phyloP scores from a whole-genome alignment of 495 filamentous ascomycete genomes.

The Coniosporium apollinis region DNA sequence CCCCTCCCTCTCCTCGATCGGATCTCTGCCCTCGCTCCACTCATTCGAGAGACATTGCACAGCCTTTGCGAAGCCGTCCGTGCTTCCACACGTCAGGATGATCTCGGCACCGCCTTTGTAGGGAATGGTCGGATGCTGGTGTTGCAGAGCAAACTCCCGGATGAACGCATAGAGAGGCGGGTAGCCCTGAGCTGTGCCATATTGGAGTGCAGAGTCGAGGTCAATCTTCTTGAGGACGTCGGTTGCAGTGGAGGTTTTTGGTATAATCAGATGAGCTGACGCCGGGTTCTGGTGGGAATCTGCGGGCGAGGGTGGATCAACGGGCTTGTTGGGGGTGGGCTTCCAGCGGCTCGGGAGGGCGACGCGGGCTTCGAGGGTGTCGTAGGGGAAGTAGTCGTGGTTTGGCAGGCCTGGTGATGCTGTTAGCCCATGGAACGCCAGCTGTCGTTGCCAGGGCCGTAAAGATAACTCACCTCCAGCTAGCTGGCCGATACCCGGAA shows the following conservation, averaged over 20 bases:
- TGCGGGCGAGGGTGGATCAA: conserved; percentile 21
- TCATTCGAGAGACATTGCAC: conserved; percentile 54
- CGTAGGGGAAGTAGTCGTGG: conserved; percentile 69
- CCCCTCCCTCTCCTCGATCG: conserved; percentile 47
- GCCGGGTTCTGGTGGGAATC: conserved; percentile 16
- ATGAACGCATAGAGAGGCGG: conserved; percentile 58
- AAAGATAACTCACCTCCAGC: no score
- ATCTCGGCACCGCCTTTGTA: conserved; percentile 63
- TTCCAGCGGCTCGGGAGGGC: conserved; percentile 57
- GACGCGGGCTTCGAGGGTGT: conserved; percentile 69
- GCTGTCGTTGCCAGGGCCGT: no score
- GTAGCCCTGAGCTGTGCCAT: conserved; percentile 63
- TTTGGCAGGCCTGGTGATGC: conserved; percentile 51
- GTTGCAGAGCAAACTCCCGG: conserved; percentile 54
- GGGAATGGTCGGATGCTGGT: conserved; percentile 66
- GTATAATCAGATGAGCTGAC: conserved; percentile 48
- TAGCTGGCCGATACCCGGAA: conserved; percentile 71
- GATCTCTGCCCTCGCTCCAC: conserved; percentile 53
- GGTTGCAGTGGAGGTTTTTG: conserved; percentile 39
- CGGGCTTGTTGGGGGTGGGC: conserved; percentile 42
- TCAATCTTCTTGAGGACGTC: conserved; percentile 55
- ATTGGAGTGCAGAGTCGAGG: conserved; percentile 67
- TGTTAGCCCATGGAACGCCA: neutral
- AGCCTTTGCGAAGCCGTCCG: conserved; percentile 68
- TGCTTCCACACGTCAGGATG: conserved; percentile 59